Conservation (phyloP, 2,329 filamentous ascomycete genomes). For the Exophiala alcalophila region DNA sequence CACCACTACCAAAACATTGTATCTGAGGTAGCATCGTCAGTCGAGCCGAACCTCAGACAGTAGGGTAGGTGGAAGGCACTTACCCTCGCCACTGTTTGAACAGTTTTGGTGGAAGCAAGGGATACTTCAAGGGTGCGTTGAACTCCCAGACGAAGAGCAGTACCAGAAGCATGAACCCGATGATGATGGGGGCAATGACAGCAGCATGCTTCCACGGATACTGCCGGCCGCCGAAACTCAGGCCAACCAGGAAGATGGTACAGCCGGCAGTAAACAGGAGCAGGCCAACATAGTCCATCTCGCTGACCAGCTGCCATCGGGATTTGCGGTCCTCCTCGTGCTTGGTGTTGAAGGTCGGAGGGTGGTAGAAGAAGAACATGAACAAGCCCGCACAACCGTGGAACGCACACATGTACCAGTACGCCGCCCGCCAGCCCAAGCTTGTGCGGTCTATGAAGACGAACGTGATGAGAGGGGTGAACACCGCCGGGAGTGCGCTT, state of each 20-base stretch:
- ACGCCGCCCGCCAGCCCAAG: slow-evolving; percentile 50
- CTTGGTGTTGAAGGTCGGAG: slow-evolving; percentile 48
- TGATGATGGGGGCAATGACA: slow-evolving; percentile 38
- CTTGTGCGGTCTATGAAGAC: slow-evolving; percentile 44
- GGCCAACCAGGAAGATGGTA: slow-evolving; percentile 44
- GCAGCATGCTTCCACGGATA: slow-evolving; percentile 44
- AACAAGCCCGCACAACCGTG: slow-evolving; percentile 13
- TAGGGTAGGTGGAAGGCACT: background rate
- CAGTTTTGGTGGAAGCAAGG: slow-evolving; percentile 44
- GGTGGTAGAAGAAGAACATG: slow-evolving; percentile 45
- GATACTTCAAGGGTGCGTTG: slow-evolving; percentile 38
- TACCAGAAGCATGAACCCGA: slow-evolving; percentile 38
- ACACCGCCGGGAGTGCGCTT: slow-evolving; percentile 32
- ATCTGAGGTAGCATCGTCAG: slow-evolving; percentile 33
- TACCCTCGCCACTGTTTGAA: slow-evolving; percentile 38
- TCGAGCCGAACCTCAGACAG: background rate
- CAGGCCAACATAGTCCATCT: slow-evolving; percentile 49
- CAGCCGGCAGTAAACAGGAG: slow-evolving; percentile 43
- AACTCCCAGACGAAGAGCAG: slow-evolving; percentile 41
- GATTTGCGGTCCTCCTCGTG: slow-evolving; percentile 33
- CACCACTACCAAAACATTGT: slow-evolving; percentile 40
- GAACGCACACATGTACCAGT: slow-evolving; percentile 33
- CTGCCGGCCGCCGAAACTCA: slow-evolving; percentile 42
- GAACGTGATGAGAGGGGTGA: slow-evolving; percentile 49
- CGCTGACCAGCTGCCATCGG: slow-evolving; percentile 38